Base-by-base conservation (phyloP, 176 grass and related monocot species). In the Zea luxurians region DNA sequence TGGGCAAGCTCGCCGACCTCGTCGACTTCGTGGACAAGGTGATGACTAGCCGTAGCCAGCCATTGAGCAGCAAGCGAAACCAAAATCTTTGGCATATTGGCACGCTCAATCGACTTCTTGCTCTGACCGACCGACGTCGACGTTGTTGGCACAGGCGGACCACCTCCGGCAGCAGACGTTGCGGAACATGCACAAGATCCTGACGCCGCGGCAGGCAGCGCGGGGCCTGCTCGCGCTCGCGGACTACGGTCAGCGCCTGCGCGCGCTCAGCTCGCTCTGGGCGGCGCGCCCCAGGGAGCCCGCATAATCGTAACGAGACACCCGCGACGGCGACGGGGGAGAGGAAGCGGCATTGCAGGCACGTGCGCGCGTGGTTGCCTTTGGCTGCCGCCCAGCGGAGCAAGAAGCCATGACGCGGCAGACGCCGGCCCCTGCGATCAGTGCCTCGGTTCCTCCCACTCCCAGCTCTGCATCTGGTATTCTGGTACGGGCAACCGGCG, bases 231-330 rank as follows among this genome's bases (percentile, higher is more conserved):
- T 97, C 13, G 89, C 87, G 13, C 79, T 97, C 61, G 86, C 86
- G 1, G 94, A 97, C 52, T 97, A 97, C 89, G 91, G 75, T 53
- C 78, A 89, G 37, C 84, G 94, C 0, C 91, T 97, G 17, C 88
- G 86, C 9, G 79, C 86, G 49, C 91, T 93, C 74, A 93, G 89
- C 84, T 86, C 86, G 13, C 81, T 93, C 66, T 97, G 94, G 89
- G 89, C 84, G 17, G 87, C 84, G 52, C 86, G 91, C 0, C 89
- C 86, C 10, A 68, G 72, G 10, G 91, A 97, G 68, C 76, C 84
- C 4, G 84, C 89, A 48, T 91, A 76, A 66, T 7, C 7, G 58
- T 21, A 60, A 3, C 54, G 54, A 20, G 3, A 16, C 27, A 13
- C 36, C 6, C 27, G 3, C 5, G 18, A 0, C 3, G 38, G 4